Evolutionary conservation across 164 flowering plant species (phyloP).

Genomic region (Tetracentron sinense): DNA sequence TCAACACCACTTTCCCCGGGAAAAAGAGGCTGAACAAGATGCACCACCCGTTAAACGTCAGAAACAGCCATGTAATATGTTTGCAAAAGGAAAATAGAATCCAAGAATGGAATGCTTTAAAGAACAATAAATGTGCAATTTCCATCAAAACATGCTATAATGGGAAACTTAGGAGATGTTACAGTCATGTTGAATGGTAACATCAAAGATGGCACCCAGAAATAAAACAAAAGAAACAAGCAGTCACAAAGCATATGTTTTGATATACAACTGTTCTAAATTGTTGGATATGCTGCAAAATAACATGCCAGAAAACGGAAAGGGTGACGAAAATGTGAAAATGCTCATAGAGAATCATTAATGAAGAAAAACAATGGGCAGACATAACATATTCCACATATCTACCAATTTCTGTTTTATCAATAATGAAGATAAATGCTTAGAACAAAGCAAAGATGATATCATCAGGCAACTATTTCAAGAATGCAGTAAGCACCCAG

Average conservation of each 20-base stretch:
- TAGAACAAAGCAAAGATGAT: background rate
- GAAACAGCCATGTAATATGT: background rate
- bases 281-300: too few relatives aligned
- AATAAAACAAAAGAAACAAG: too few relatives aligned
- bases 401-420: background rate
- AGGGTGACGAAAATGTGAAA: too few relatives aligned
- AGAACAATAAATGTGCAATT: background rate
- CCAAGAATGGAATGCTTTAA: background rate
- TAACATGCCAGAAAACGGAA: too few relatives aligned
- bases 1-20: slow-evolving; percentile 92
- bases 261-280: too few relatives aligned
- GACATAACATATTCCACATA: background rate
- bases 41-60: slow-evolving; percentile 18
- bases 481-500: background rate
- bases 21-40: slow-evolving; percentile 64
- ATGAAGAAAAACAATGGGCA: background rate
- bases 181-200: too few relatives aligned
- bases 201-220: too few relatives aligned
- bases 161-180: too few relatives aligned
- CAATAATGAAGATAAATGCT: background rate
- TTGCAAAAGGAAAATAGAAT: background rate
- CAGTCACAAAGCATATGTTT: too few relatives aligned
- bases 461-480: background rate
- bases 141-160: slow-evolving; percentile 2
- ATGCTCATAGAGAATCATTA: background rate